Evolutionary conservation across 2,329 filamentous ascomycete genomes (phyloP), one percentile per base, ranked within the genome.

Genomic region (Colletotrichum lentis): DNA sequence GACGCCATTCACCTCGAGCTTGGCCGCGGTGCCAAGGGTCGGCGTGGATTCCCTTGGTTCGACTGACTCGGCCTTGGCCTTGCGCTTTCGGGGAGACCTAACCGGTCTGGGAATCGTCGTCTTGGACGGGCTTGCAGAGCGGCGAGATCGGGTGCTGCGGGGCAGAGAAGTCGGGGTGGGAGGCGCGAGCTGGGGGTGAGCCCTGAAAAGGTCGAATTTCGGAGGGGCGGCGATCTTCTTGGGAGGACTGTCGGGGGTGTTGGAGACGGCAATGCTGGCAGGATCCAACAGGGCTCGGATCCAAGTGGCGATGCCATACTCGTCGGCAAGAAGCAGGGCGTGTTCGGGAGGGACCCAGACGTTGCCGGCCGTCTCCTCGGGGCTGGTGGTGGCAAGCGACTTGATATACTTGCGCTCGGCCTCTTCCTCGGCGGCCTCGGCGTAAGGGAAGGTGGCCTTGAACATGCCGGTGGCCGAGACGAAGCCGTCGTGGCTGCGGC

Each of bases 351-450:
- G 89, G 58, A 98, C 94, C 96, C 96, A 99, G 60, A 99, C 89
- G 78, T 97, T 99, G 53, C 96, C 96, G 31, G 96, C 96, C 37
- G 96, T 94, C 83, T 98, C 96, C 76, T 98, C 94, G 64, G 86
- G 85, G 73, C 94, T 97, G 11, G 94, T 96, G 37, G 91, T 91
- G 41, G 88, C 80, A 35, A 96, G 89, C 7, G 86, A 88, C 82
- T 97, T 97, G 80, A 99, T 90, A 80, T 93, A 94, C 74, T 86
- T 88, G 76, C 92, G 90, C 82, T 96, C 92, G 2, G 82, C 80
- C 73, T 92, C 88, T 76, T 96, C 92, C 72, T 96, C 91, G 37
- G 85, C 81, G 22, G 85, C 82, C 70, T 90, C 88, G 50, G 92
- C 90, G 79, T 91, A 94, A 8, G 92, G 92, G 75, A 94, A 96